Evolutionary conservation across 2,329 filamentous ascomycete genomes (phyloP), one percentile per base, ranked within the genome.

Genomic region (Fusarium staphyleae): DNA sequence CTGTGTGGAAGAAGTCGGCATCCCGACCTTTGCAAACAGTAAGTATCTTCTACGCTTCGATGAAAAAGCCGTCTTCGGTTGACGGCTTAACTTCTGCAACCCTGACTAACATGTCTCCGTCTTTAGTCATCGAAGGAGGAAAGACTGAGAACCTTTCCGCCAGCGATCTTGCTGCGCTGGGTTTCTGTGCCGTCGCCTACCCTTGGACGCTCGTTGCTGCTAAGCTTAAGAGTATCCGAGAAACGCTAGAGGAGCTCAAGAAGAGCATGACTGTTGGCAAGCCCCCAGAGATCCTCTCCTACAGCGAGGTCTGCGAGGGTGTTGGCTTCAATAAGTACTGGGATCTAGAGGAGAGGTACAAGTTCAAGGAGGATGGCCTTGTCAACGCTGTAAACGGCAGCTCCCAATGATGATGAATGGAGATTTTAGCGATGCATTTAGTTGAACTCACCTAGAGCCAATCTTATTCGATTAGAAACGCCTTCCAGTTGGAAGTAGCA

Each of bases 271-370:
- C 69, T 0, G 65, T 72, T 1, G 77, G 77, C 1, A 66, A 69
- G 1, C 77, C 77, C 1, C 75, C 75, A 4, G 71, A 71, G 62
- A 75, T 80, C n/a, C 54, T 80, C 19, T 71, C 71, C 2, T 78
- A 76, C 42, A 59, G 62, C 1, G 75, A 81, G 44, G 76, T 80
- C 0, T 78, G 74, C 40, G 71, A 75, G 8, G 74, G 75, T 0
- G 77, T 80, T 10, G 77, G 77, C 0, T 79, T 80, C 48, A 73
- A 74, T 15, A 71, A 75, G 33, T 77, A 77, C 52, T 77, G 59
- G 54, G 50, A n/a, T n/a, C n/a, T n/a, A n/a, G n/a, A n/a, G n/a
- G n/a, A n/a, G n/a, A n/a, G n/a, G n/a, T n/a, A n/a, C n/a, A n/a
- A n/a, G n/a, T n/a, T n/a, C n/a, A n/a, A n/a, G n/a, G n/a, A n/a